phyloP scores from a whole-genome alignment of 208 protist species.

The Trypanosoma melophagium region DNA sequence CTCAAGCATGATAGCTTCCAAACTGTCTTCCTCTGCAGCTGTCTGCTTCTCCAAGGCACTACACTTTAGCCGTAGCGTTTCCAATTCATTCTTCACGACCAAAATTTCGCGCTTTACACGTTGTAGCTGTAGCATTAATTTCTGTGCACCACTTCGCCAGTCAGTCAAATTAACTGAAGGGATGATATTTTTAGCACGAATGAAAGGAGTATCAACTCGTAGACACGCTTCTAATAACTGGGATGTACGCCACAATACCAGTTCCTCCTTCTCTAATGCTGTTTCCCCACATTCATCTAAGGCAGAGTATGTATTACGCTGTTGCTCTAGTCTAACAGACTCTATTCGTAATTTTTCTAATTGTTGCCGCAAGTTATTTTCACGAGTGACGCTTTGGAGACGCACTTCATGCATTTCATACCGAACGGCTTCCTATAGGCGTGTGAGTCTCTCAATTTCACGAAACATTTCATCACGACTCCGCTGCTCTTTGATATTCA shows the following conservation, averaged over 20 bases:
- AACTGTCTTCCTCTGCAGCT: background rate
- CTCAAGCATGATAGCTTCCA: background rate
- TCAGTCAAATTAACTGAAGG: background rate
- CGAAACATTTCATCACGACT: background rate
- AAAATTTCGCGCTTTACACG: background rate
- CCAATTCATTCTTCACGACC: background rate
- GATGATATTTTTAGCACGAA: background rate
- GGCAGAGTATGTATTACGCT: background rate
- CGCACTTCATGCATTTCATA: background rate
- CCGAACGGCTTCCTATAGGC: background rate
- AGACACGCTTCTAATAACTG: background rate
- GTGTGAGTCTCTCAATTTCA: conserved; percentile 6
- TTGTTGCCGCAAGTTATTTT: background rate
- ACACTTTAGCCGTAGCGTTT: background rate
- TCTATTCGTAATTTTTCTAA: background rate
- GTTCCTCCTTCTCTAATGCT: background rate
- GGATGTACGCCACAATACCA: background rate
- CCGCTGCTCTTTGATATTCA: background rate
- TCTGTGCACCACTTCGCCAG: background rate
- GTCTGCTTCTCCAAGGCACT: no score
- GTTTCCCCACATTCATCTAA: no score
- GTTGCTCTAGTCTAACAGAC: background rate
- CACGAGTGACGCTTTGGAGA: background rate
- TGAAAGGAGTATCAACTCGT: background rate
- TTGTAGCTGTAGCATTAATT: background rate